Percentiles rank a stretch among this genome's conserved stretches.
phyloP scores from a whole-genome alignment of 352 stramenopile genomes.

The Pythium dissimile region DNA sequence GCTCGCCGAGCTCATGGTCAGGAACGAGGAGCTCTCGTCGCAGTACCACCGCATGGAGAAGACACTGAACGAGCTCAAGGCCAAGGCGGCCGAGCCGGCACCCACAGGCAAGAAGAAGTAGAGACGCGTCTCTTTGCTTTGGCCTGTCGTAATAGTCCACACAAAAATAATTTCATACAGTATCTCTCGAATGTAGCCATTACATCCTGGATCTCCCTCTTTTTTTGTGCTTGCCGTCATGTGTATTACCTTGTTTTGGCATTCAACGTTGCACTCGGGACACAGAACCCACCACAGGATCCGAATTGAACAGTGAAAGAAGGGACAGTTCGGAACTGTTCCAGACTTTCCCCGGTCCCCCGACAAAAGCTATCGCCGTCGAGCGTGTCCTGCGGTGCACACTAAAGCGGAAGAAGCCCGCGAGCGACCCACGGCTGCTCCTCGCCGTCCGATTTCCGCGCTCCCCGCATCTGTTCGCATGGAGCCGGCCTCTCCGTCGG shows the following conservation, averaged over 20 bases:
- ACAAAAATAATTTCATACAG: neutral
- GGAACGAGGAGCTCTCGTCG: slow-evolving; percentile 63
- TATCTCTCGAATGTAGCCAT: slow-evolving; percentile 13
- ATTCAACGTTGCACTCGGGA: neutral
- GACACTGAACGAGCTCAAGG: slow-evolving; percentile 44
- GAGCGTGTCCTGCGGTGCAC: slow-evolving; percentile 18
- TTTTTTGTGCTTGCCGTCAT: neutral
- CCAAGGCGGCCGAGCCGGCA: slow-evolving; percentile 40
- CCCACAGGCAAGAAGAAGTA: slow-evolving; percentile 47
- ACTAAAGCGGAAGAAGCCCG: neutral
- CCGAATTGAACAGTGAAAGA: neutral
- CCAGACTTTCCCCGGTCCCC: slow-evolving; percentile 7
- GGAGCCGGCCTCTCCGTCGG: slow-evolving; percentile 8
- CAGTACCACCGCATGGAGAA: slow-evolving; percentile 70
- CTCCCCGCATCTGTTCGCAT: slow-evolving; percentile 2
- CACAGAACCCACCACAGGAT: neutral
- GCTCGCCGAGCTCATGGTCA: slow-evolving; percentile 64
- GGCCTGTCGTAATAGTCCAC: slow-evolving; percentile 4
- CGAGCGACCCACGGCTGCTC: neutral
- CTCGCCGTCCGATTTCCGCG: neutral
- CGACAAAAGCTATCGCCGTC: neutral
- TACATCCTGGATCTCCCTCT: neutral
- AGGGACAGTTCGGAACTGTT: slow-evolving; percentile 18
- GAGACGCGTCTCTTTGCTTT: neutral
- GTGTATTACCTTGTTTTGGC: slow-evolving; percentile 1